These are phyloP conservation scores for Rhodotorula diobovata DNA, from an alignment of 768 basidiomycete species.

Conservation along the genomic window DNA sequence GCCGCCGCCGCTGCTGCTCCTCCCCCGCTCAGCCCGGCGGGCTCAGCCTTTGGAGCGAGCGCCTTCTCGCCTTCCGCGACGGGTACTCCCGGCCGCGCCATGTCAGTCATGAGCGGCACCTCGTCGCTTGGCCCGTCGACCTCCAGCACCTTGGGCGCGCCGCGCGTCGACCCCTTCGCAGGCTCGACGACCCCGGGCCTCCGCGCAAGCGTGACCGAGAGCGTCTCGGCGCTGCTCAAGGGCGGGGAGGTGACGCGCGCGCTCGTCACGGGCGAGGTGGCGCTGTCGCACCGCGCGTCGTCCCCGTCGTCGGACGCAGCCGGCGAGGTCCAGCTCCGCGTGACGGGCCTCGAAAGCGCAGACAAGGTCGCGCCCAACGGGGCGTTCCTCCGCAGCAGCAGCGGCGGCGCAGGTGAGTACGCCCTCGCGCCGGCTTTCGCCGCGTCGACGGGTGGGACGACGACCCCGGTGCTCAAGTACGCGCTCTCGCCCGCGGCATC, in stretches of 20 bases:
- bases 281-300: conserved; percentile 39
- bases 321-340: conserved; percentile 44
- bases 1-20: too few species aligned
- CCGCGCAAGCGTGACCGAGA: conserved; percentile 48
- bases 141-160: neutral
- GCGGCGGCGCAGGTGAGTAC: conserved; percentile 47
- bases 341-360: conserved; percentile 47
- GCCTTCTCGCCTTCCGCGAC: neutral
- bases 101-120: conserved; percentile 35
- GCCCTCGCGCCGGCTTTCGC: conserved; percentile 43
- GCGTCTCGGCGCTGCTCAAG: conserved; percentile 49
- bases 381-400: conserved; percentile 43
- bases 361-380: conserved; percentile 52
- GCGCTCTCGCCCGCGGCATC: conserved; percentile 45
- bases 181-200: conserved; percentile 42
- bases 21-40: neutral
- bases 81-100: conserved; percentile 21
- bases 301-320: neutral
- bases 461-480: conserved; percentile 49
- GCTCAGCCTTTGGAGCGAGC: neutral
- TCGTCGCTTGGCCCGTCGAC: conserved; percentile 22
- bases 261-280: conserved; percentile 50
- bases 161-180: conserved; percentile 36
- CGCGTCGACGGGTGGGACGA: conserved; percentile 11
- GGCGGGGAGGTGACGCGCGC: conserved; percentile 46